phyloP scores from a whole-genome alignment of 1,284 basidiomycete species.

The Somion occarium region DNA sequence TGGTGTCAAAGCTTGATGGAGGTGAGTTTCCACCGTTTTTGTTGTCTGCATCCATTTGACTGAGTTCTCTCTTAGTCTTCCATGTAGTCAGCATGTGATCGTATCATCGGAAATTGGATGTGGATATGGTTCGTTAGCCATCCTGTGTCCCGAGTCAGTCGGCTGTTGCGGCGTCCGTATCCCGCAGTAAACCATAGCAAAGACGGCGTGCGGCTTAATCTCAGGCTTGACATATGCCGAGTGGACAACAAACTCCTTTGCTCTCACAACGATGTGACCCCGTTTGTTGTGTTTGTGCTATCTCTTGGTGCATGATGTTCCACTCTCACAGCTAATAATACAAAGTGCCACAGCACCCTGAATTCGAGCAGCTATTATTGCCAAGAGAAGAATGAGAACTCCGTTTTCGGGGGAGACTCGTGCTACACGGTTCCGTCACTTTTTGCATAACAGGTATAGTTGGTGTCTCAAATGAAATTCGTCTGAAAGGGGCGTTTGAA shows the following conservation, averaged over 20 bases:
- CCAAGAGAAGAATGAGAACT: not conserved
- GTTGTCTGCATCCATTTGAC: no score
- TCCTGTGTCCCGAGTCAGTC: no score
- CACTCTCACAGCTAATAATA: not conserved
- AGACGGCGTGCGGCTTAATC: not conserved
- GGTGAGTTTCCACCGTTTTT: constrained; percentile 2
- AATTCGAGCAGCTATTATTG: no score
- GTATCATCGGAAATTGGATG: no score
- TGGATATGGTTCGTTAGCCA: no score
- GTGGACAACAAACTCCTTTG: not conserved
- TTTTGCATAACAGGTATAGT: not conserved
- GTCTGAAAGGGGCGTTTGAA: not conserved
- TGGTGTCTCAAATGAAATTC: not conserved
- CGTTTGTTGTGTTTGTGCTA: not conserved
- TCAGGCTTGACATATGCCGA: not conserved
- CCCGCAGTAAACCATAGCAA: constrained; percentile 3
- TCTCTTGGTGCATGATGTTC: not conserved
- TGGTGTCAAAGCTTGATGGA: constrained; percentile 31
- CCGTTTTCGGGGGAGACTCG: not conserved
- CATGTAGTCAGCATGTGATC: no score
- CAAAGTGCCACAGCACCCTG: not conserved
- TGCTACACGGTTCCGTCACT: not conserved
- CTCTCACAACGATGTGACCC: not conserved
- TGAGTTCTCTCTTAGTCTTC: no score
- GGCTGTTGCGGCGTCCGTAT: constrained; percentile 1